Evolutionary conservation across 2,329 filamentous ascomycete genomes (phyloP).

Genomic region (Aspergillus amoenus): DNA sequence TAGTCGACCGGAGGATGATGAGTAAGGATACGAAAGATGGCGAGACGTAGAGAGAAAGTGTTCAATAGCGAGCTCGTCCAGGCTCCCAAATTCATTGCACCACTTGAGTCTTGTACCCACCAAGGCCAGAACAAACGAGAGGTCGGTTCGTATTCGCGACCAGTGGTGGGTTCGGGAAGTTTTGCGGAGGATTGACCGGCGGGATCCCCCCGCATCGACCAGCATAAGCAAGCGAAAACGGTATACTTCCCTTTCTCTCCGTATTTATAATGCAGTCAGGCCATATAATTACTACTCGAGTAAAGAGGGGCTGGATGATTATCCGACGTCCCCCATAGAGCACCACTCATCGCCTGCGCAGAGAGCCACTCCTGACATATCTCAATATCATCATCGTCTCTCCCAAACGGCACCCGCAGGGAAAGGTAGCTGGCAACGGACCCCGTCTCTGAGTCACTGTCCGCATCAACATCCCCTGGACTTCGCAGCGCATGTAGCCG

Average conservation of each 20-base stretch:
- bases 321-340: constrained; percentile 5
- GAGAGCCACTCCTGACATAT: constrained; percentile 12
- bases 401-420: constrained; percentile 6
- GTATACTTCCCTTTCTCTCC: no score
- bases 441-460: neutral
- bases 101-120: neutral
- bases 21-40: neutral
- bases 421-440: constrained; percentile 10
- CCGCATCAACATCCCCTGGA: neutral
- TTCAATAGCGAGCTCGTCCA: neutral
- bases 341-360: neutral
- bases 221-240: neutral
- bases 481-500: neutral
- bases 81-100: neutral
- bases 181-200: constrained; percentile 1
- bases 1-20: neutral
- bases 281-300: neutral
- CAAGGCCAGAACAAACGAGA: neutral
- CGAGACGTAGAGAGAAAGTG: neutral
- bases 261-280: neutral
- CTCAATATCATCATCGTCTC: constrained; percentile 12
- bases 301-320: neutral
- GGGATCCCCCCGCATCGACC: constrained; percentile 13
- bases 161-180: neutral
- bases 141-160: neutral